Conservation (phyloP, 768 basidiomycete species). For the Kwoniella botswanensis region DNA sequence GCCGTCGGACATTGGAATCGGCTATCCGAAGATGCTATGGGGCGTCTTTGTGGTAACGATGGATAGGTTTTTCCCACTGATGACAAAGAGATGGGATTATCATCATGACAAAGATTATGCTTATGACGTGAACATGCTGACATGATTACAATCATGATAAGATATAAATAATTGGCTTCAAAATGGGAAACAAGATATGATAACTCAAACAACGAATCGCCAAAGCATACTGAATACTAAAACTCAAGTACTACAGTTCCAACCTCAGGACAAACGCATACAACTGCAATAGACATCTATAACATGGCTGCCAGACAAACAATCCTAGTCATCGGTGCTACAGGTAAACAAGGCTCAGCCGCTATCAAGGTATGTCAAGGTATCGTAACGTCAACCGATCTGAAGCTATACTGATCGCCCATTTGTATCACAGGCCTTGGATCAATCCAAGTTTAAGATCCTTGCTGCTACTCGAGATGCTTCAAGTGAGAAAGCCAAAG, state of each 20-base stretch:
- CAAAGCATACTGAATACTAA: neutral
- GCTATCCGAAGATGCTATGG: neutral
- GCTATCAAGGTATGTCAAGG: slow-evolving; percentile 17
- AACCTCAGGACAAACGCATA: no score
- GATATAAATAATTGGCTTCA: neutral
- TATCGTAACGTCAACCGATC: neutral
- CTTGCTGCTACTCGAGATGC: slow-evolving; percentile 27
- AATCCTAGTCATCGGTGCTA: slow-evolving; percentile 30
- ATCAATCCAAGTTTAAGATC: slow-evolving; percentile 19
- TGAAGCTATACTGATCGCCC: neutral
- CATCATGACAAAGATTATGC: neutral
- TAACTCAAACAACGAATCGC: neutral
- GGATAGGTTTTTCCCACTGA: neutral
- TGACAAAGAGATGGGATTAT: slow-evolving; percentile 1
- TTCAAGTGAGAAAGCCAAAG: slow-evolving; percentile 14
- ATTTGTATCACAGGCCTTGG: slow-evolving; percentile 13
- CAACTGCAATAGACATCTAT: neutral
- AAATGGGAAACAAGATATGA: neutral
- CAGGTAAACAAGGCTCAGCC: slow-evolving; percentile 31
- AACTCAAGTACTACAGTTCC: no score
- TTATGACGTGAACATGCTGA: neutral
- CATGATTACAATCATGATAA: neutral
- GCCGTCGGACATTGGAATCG: neutral
- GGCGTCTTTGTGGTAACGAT: neutral
- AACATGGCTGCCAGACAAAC: slow-evolving; percentile 25